Evolutionary conservation across 352 stramenopile genomes (phyloP).

Genomic region (Globisporangium megalacanthum): DNA sequence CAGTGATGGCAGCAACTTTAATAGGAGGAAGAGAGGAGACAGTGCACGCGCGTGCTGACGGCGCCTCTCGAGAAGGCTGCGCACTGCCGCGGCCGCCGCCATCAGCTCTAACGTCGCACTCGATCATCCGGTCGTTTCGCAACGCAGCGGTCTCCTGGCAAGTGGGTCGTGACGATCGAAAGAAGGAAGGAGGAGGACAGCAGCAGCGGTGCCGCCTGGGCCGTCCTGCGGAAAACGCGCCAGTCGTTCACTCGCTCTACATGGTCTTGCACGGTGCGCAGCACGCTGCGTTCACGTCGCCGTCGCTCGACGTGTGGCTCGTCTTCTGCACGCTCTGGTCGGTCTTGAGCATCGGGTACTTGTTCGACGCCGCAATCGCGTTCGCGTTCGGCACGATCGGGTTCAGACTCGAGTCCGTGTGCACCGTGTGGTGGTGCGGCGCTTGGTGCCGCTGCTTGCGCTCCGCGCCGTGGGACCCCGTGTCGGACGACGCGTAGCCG

Average conservation of each 20-base stretch:
- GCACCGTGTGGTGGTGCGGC: slow-evolving; percentile 27
- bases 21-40: background rate
- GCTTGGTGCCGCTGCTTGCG: slow-evolving; percentile 21
- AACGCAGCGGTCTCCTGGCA: too few species aligned
- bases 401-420: slow-evolving; percentile 57
- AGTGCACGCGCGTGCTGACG: background rate
- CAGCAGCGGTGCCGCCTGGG: background rate
- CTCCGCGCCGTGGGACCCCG: slow-evolving; percentile 40
- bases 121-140: background rate
- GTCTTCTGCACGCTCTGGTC: slow-evolving; percentile 53
- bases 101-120: background rate
- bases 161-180: too few species aligned
- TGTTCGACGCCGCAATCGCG: slow-evolving; percentile 38
- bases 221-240: background rate
- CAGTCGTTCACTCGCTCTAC: slow-evolving; percentile 20
- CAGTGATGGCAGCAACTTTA: background rate
- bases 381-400: slow-evolving; percentile 69
- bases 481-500: slow-evolving; percentile 58
- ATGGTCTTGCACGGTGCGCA: slow-evolving; percentile 64
- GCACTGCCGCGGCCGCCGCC: background rate
- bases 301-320: slow-evolving; percentile 23
- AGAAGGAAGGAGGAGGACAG: too few species aligned
- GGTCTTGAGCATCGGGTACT: slow-evolving; percentile 78
- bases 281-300: slow-evolving; percentile 37
- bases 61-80: background rate